Percentiles rank a stretch among this genome's conserved stretches.
Conservation (phyloP, 495 filamentous ascomycete genomes). For the Aspergillus panamensis region DNA sequence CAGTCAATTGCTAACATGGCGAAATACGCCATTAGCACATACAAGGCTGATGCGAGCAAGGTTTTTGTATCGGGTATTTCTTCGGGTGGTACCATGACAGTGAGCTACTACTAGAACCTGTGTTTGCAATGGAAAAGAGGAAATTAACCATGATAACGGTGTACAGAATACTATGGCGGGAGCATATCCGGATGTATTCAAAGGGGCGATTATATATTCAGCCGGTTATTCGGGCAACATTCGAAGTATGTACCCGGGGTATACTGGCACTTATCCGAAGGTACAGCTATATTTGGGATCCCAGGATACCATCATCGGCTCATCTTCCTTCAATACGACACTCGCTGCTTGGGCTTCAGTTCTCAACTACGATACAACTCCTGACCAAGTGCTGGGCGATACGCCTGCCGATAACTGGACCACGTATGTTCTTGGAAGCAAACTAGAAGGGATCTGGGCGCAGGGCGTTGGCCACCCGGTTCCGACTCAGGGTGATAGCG, state of each 20-base stretch:
- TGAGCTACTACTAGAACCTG: too few species aligned
- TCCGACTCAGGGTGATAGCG: not conserved
- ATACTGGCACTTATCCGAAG: slow-evolving; percentile 8
- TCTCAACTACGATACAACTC: slow-evolving; percentile 1
- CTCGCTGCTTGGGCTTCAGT: slow-evolving; percentile 10
- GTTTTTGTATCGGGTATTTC: slow-evolving; percentile 2
- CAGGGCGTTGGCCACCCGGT: slow-evolving; percentile 7
- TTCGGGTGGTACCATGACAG: slow-evolving; percentile 5
- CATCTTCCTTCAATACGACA: slow-evolving; percentile 9
- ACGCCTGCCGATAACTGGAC: not conserved
- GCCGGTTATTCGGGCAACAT: slow-evolving; percentile 7
- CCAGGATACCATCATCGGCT: slow-evolving; percentile 14
- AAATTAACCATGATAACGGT: not conserved
- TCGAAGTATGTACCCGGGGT: slow-evolving; percentile 6
- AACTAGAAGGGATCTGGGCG: slow-evolving; percentile 8
- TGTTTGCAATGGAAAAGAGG: too few species aligned
- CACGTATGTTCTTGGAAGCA: slow-evolving; percentile 11
- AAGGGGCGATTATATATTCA: slow-evolving; percentile 8
- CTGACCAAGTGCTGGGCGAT: slow-evolving; percentile 1
- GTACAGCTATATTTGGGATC: slow-evolving; percentile 11
- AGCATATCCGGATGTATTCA: slow-evolving; percentile 12
- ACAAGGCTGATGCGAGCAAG: not conserved
- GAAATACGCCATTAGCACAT: not conserved
- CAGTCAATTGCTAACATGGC: slow-evolving; percentile 14
- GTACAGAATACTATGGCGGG: slow-evolving; percentile 10